A percentile compares a stretch with the other conserved stretches of the same genome.
phyloP scores from a whole-genome alignment of 345 rosid species.

The Camelina hispida region DNA sequence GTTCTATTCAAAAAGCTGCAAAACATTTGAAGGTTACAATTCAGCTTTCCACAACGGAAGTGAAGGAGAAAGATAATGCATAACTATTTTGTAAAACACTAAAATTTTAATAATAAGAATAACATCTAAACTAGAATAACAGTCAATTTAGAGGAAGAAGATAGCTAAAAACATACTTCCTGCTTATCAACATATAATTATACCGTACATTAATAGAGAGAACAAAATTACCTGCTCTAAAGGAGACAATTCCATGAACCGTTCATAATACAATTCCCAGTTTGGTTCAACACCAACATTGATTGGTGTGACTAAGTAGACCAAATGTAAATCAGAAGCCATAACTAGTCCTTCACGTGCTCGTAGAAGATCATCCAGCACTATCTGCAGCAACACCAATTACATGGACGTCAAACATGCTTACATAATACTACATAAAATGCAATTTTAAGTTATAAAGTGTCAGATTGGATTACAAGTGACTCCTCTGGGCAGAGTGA shows the following conservation, averaged over 20 bases:
- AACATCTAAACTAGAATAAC: conserved; percentile 13
- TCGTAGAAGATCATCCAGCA: conserved; percentile 92
- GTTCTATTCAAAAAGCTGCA: conserved; percentile 11
- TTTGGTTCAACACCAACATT: conserved; percentile 95
- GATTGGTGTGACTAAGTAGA: conserved; percentile 88
- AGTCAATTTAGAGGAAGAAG: conserved; percentile 16
- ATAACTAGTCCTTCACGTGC: conserved; percentile 98
- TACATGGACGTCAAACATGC: conserved; percentile 29
- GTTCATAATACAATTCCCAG: conserved; percentile 91
- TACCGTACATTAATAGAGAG: conserved; percentile 15
- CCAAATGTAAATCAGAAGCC: conserved; percentile 96
- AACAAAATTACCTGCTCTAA: conserved; percentile 74
- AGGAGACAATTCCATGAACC: conserved; percentile 86
- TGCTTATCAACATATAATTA: conserved; percentile 12
- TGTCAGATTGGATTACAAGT: conserved; percentile 57
- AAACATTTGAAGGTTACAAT: conserved; percentile 23
- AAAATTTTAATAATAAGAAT: conserved; percentile 16
- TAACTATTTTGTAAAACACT: conserved; percentile 12
- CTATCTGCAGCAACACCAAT: conserved; percentile 64
- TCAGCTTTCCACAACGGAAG: conserved; percentile 7
- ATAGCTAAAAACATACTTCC: conserved; percentile 24
- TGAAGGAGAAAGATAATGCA: conserved; percentile 16
- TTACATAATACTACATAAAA: conserved; percentile 16
- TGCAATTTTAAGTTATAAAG: conserved; percentile 29
- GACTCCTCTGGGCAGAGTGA: conserved; percentile 99